Evolutionary conservation across 2,329 filamentous ascomycete species (phyloP).

Genomic region (Dactylellina drechsleri): DNA sequence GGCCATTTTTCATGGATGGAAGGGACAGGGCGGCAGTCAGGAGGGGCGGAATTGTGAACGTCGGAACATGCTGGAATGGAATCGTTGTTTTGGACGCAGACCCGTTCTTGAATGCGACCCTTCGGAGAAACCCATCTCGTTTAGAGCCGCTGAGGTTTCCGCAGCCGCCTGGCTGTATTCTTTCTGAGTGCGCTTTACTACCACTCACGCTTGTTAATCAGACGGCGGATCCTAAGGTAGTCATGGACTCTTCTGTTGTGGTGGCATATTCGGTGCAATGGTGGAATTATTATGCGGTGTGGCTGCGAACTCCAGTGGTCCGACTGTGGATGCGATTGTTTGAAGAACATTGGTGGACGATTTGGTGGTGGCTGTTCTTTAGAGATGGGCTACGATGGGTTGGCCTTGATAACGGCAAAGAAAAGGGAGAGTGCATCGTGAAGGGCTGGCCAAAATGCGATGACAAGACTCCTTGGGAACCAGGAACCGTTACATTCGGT

Average conservation of each 20-base stretch:
- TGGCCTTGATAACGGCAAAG: slow-evolving; percentile 63
- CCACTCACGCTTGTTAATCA: slow-evolving; percentile 44
- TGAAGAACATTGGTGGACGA: slow-evolving; percentile 35
- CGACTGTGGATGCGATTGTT: slow-evolving; percentile 42
- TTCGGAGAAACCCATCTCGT: slow-evolving; percentile 22
- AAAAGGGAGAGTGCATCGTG: slow-evolving; percentile 69
- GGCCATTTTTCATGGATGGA: slow-evolving; percentile 41
- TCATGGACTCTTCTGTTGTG: slow-evolving; percentile 38
- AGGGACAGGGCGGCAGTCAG: slow-evolving; percentile 27
- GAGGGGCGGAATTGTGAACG: slow-evolving; percentile 12
- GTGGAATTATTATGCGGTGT: slow-evolving; percentile 50
- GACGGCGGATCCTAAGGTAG: slow-evolving; percentile 23
- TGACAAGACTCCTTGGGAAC: slow-evolving; percentile 22
- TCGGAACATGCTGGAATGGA: slow-evolving; percentile 53
- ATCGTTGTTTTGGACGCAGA: slow-evolving; percentile 43
- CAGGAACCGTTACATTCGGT: neutral
- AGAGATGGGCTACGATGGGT: slow-evolving; percentile 30
- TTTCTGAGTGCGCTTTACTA: slow-evolving; percentile 42
- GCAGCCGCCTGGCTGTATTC: slow-evolving; percentile 34
- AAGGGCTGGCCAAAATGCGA: slow-evolving; percentile 63
- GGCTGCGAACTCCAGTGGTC: slow-evolving; percentile 40
- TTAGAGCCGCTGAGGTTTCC: slow-evolving; percentile 43
- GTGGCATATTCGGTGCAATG: slow-evolving; percentile 42
- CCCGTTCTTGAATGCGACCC: slow-evolving; percentile 36
- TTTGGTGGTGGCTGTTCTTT: slow-evolving; percentile 45